phyloP scores from a whole-genome alignment of 2,329 filamentous ascomycete genomes.

The Thermomyces lanuginosus region DNA sequence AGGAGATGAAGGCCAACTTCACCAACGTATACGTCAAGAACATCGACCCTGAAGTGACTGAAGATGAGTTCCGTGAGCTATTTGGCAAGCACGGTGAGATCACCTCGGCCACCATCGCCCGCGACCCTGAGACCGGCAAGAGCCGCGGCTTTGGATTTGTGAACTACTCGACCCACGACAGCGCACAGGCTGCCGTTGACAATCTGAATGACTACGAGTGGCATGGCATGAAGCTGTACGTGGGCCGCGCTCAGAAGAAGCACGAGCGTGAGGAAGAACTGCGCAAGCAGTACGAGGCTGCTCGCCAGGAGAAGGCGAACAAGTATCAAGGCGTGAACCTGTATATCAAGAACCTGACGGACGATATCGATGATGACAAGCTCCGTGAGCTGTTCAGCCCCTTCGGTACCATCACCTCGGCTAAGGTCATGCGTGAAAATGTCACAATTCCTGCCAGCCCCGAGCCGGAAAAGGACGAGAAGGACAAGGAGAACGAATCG shows the following conservation, averaged over 20 bases:
- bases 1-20: constrained; percentile 99
- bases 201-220: constrained; percentile 84
- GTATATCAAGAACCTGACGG: constrained; percentile 97
- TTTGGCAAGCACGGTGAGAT: constrained; percentile 90
- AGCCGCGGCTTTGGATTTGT: constrained; percentile 92
- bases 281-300: constrained; percentile 95
- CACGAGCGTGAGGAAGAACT: constrained; percentile 99
- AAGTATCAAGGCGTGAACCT: constrained; percentile 99
- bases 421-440: constrained; percentile 99
- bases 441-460: constrained; percentile 29
- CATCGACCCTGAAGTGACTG: constrained; percentile 64
- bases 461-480: constrained; percentile 30
- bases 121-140: constrained; percentile 69
- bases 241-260: constrained; percentile 98
- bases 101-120: constrained; percentile 85
- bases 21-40: constrained; percentile 99
- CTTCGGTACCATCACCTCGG: constrained; percentile 90
- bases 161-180: constrained; percentile 86
- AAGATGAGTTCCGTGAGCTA: constrained; percentile 85
- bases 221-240: constrained; percentile 89
- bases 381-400: constrained; percentile 82
- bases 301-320: constrained; percentile 91
- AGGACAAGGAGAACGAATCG: constrained; percentile 16
- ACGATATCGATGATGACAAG: constrained; percentile 96
- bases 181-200: constrained; percentile 71